Evolutionary conservation across 331 rosid genomes (phyloP), one percentile per base, ranked within the genome.

Genomic region (Pyrus hybrid): DNA sequence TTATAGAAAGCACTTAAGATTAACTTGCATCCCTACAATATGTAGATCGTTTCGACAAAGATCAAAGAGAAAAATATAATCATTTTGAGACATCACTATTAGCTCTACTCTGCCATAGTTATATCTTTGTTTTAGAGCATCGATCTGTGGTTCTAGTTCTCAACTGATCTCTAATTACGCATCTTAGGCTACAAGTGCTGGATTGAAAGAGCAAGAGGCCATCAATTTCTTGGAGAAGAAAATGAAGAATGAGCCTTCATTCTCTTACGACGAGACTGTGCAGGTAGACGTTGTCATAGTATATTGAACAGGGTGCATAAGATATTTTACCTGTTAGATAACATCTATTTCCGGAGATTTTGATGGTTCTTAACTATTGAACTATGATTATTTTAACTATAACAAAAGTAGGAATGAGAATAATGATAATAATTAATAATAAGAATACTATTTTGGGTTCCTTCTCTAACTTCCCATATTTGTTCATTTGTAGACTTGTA

Each of bases 221-320:
- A 90, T 95, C 63, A 95, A 95, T 86, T 95, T 95, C 90, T 86
- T 95, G 91, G 99, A 95, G 84, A 95, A 95, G 92, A 95, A 95
- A 85, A 95, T 95, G 99, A 95, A 95, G 93, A 92, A 84, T 77
- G 97, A 92, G 77, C 99, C 99, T 79, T 83, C 88, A 29, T 90
- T 95, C 83, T 83, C 97, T 51, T 95, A 89, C 6, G 97, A 92
- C 58, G 99, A 95, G 85, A 92, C 97, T 6, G 97, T 92, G 73
- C 99, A 92, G 99, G 97, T 95, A 80, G 71, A 80, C 49, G 20
- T 5, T 7, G 57, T 56, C 13, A 70, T 62, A 37, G 16, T 37
- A 4, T 49, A 30, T 64, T 18, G 32, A 23, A 63, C 26, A 29
- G 53, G 32, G 32, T 28, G 28, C 45, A 53, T 57, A 56, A 21